Evolutionary conservation across 2,329 filamentous ascomycete genomes (phyloP), one percentile per base, ranked within the genome.

Genomic region (Didymellaceae sp.): DNA sequence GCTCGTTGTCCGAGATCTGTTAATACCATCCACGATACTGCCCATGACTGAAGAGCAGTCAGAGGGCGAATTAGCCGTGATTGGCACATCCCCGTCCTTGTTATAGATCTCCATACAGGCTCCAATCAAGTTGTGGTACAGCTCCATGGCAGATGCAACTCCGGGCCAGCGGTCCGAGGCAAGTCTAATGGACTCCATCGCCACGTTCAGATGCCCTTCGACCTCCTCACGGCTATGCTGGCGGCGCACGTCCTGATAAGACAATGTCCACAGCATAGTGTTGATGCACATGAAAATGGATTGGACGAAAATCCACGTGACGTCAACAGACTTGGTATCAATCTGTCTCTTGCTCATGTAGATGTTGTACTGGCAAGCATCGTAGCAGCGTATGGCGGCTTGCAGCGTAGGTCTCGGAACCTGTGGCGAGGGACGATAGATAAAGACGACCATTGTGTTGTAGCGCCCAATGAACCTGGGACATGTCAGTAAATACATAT

Each of bases 301-400:
- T 51, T 96, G 82, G 1, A 96, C 85, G 66, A 96, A 96, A 33
- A 96, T 87, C 93, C 93, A 97, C 1, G 92, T 97, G 53, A 97
- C 80, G 67, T 97, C 93, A 9, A 94, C 85, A 17, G 86, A 86
- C 11, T 83, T 82, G 13, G 82, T 86, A 58, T 87, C 83, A 66
- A 96, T 88, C 71, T 96, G 91, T 63, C 88, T 86, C 67, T 85
- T 85, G 34, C 91, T 88, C 68, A 93, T 85, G 58, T 87, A 82
- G 62, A 97, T 90, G 67, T 96, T 92, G 72, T 86, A 90, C 9
- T 86, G 81, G 37, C 90, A 87, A 31, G 90, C 91, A 35, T 94
- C 86, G 66, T 89, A 97, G 69, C 92, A 97, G 60, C 86, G 87
- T 24, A 83, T 77, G 1, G 93, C 93, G 1, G 92, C 91, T n/a